Base-by-base conservation (phyloP, 2,329 filamentous ascomycete genomes). In the Alternaria solani region DNA sequence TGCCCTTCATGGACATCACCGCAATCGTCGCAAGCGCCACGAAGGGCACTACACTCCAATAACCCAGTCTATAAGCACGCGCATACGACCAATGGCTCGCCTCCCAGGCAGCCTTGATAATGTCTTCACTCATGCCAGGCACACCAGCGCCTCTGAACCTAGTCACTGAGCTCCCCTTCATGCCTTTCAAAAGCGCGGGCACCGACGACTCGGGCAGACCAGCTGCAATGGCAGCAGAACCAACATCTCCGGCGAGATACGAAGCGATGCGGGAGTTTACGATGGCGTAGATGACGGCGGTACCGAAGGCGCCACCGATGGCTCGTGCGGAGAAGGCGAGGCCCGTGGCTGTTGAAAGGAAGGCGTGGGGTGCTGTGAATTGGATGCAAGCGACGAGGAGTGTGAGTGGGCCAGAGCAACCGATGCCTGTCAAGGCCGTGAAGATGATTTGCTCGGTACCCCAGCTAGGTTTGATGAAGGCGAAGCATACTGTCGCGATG, bases 281-380 rank as follows among this genome's bases (percentile, higher is more conserved):
- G 12, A 76, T 65, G 6, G 72, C 73, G 39, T 70, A 68, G 36
- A 75, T 70, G 49, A 75, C 71, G 5, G 74, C 74, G 0, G 71
- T 71, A 7, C 72, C 73, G 41, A 76, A 75, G 0, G 73, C 70
- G 41, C 74, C 73, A 2, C 74, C 74, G 25, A 76, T 74, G 1
- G 74, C 74, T 23, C 74, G 63, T 2, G 72, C 73, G 6, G 73
- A 75, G 55, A 75, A 76, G 0, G 73, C 74, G 6, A 76, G 67
- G 5, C 74, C 74, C 0, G 74, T 75, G 0, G 74, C 74, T 3
- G 74, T 76, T 4, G 67, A 70, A 2, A 76, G 58, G 39, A 66
- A 75, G 3, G 69, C 71, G 34, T 76, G 73, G 0, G 74, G 74
- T 16, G 73, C 66, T 0, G 69, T 74, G 51, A 75, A 76, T 48